Evolutionary conservation across 208 protist species (phyloP).

Genomic region (Acanthamoeba castellanii): DNA sequence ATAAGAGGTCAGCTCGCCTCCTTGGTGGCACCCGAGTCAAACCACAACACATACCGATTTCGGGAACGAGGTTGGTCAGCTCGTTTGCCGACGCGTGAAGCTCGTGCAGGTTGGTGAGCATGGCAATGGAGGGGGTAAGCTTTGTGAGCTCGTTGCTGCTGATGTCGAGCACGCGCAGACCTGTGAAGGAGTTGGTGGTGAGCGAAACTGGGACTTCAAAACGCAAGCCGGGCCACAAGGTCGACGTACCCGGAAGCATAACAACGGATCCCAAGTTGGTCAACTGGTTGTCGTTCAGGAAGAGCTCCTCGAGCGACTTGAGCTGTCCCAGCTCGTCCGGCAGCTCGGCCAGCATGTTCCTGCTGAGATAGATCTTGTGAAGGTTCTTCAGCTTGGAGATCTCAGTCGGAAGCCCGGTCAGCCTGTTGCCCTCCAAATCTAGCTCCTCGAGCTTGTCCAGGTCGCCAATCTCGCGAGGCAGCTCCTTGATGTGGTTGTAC

Average conservation of each 20-base stretch:
- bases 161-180: constrained; percentile 75
- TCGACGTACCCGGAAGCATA: constrained; percentile 18
- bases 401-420: constrained; percentile 71
- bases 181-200: not conserved
- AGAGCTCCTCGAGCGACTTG: constrained; percentile 71
- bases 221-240: too few species aligned
- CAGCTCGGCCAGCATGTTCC: constrained; percentile 74
- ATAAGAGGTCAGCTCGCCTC: too few species aligned
- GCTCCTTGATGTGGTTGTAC: constrained; percentile 77
- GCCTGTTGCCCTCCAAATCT: constrained; percentile 79
- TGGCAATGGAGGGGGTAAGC: constrained; percentile 22
- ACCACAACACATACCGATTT: constrained; percentile 21
- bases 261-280: constrained; percentile 36
- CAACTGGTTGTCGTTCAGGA: constrained; percentile 80
- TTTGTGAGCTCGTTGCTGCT: constrained; percentile 73
- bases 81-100: constrained; percentile 80
- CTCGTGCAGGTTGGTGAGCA: constrained; percentile 76
- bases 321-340: constrained; percentile 72
- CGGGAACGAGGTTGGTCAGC: constrained; percentile 70
- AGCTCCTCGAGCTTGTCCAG: constrained; percentile 72
- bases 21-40: not conserved
- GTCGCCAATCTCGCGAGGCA: constrained; percentile 76
- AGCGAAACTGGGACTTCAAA: not conserved
- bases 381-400: constrained; percentile 72
- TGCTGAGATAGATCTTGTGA: constrained; percentile 78